These are phyloP conservation scores for Lycium barbarum DNA, from an alignment of 257 asterid species.

Conservation along the genomic window DNA sequence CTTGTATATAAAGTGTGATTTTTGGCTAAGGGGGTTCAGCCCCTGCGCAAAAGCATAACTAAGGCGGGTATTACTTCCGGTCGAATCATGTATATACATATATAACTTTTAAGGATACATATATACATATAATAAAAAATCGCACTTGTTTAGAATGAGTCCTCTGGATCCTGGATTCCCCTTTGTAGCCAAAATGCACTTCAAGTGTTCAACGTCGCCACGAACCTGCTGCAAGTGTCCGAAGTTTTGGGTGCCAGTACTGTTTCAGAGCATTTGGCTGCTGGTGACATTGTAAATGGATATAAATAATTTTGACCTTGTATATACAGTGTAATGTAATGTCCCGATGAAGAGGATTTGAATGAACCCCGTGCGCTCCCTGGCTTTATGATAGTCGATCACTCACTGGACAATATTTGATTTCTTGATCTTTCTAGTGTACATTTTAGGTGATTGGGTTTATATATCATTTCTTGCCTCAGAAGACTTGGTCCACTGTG, in stretches of 20 bases:
- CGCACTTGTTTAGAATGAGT: neutral
- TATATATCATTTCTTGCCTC: neutral
- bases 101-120: neutral
- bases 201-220: neutral
- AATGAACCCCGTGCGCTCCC: neutral
- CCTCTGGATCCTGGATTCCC: neutral
- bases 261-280: slow-evolving; percentile 3
- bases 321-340: neutral
- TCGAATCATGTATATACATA: neutral
- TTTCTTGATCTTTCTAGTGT: neutral
- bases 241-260: neutral
- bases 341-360: neutral
- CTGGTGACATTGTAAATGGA: neutral
- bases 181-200: neutral
- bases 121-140: neutral
- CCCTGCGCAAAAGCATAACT: neutral
- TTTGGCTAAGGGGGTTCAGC: neutral
- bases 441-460: neutral
- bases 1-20: neutral
- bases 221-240: neutral
- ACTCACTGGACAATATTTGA: neutral
- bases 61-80: neutral
- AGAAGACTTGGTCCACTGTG: neutral
- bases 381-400: neutral
- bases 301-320: neutral